Evolutionary conservation across 2,329 filamentous ascomycete genomes (phyloP), one percentile per base, ranked within the genome.

Genomic region (Drechslera avenae): DNA sequence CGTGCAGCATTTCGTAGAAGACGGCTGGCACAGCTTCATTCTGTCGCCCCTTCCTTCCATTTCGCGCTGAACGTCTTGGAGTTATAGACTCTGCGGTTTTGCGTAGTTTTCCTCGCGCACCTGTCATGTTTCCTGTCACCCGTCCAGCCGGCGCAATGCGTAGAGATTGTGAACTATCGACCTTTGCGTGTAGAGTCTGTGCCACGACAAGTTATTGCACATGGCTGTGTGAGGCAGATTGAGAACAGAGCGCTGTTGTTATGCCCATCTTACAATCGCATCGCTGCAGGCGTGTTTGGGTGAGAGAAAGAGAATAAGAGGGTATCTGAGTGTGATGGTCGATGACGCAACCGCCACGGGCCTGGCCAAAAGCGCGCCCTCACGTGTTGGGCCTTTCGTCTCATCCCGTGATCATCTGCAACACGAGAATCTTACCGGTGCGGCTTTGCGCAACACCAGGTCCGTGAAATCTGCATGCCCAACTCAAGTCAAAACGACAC

Each of bases 1-100:
- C 77, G 28, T 68, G 65, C 19, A 81, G 64, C 75, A 81, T 73
- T 33, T 79, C 77, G 37, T 70, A 72, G 55, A 78, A 79, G 2
- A 79, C 69, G 43, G 73, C 71, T 10, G 76, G 76, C 9, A 79
- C 69, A 3, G 57, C 60, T 17, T 60, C 57, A 48, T 67, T 61
- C 13, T 64, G 52, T 14, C 64, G 57, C 13, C 56, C 50, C 2
- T 56, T 54, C 18, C 56, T 62, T 12, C 47, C 50, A 6, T 55
- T 56, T 10, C 69, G 63, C 28, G 62, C 52, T n/a, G 67, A 69
- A 3, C 66, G 60, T 48, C 62, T 55, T 5, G 64, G 59, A 14
- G 58, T 55, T 12, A 51, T 39, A 16, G 52, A 33, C 14, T 56
- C 52, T 5, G 52, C 28, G 21, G 57, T 32, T 47, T 67, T 71